Evolutionary conservation across 1,284 basidiomycete genomes (phyloP), one percentile per base, ranked within the genome.

Genomic region (Heimioporus retisporus): DNA sequence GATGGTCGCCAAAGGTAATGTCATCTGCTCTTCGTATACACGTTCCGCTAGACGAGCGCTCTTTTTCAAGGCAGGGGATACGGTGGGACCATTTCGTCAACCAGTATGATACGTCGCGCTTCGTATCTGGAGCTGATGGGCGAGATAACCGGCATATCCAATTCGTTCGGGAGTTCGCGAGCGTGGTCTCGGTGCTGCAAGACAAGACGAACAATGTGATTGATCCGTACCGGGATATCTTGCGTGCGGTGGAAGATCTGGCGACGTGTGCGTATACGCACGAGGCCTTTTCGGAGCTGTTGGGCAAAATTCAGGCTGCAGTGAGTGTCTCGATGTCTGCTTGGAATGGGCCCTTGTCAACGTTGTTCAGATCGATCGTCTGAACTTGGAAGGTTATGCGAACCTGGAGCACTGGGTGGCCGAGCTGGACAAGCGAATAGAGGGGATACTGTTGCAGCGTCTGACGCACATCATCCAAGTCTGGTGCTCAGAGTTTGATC

Each of bases 11-110:
- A 91, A 91, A 80, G 96, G 96, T 93, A 35, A 60, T 35, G 85
- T 67, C 57, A 11, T 42, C 23, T 14, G 1, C 16, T 48, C 13
- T 8, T 15, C n/a, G 28, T 10, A 6, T 43, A 10, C 21, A 25
- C 16, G 44, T 55, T 23, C 21, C 55, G 61, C 35, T 10, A 8
- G 15, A 15, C 35, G 35, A 35, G 35, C 35, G 35, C 8, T 35
- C 35, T 14, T 3, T 28, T 8, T 25, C 2, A 69, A 95, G 94
- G 94, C 46, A 95, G 93, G 90, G 89, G 73, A 94, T 97, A 72
- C 92, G 95, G 53, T 99, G 97, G 98, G 98, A 99, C 78, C 90
- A 96, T 80, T 96, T 99, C 72, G 93, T 97, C 71, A 96, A 94
- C 73, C 93, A 96, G 61, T 97, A 95, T 76, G 95, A 97, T 73